Conservation (phyloP, 2,329 filamentous ascomycete genomes). For the Monilinia fructicola region DNA sequence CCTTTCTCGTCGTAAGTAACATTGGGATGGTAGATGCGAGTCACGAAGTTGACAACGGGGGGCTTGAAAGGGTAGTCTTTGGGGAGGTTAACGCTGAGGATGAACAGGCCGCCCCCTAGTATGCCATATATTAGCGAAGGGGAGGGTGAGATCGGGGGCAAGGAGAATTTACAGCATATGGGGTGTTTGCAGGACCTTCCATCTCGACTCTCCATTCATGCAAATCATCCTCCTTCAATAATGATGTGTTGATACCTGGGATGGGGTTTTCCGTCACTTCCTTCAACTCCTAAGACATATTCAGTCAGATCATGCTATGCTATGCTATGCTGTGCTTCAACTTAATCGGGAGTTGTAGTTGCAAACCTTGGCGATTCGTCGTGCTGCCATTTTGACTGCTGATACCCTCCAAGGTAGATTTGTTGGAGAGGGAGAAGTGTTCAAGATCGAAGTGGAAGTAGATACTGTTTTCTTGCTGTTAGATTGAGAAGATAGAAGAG, state of each 20-base stretch:
- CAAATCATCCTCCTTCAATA: slow-evolving; percentile 63
- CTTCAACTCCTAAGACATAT: slow-evolving; percentile 53
- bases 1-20: slow-evolving; percentile 73
- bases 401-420: slow-evolving; percentile 16
- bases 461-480: not conserved
- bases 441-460: not conserved
- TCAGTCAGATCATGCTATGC: slow-evolving; percentile 14
- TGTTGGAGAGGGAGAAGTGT: slow-evolving; percentile 7
- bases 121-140: not conserved
- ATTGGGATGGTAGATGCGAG: slow-evolving; percentile 76
- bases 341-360: not conserved
- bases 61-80: slow-evolving; percentile 74
- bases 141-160: not conserved
- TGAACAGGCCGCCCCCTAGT: slow-evolving; percentile 64
- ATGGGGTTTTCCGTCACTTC: slow-evolving; percentile 58
- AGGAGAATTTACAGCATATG: slow-evolving; percentile 57
- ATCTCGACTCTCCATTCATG: slow-evolving; percentile 68
- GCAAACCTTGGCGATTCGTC: slow-evolving; percentile 37
- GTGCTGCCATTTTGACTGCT: slow-evolving; percentile 34
- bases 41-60: slow-evolving; percentile 66
- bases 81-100: slow-evolving; percentile 64
- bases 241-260: slow-evolving; percentile 54
- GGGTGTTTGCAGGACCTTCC: slow-evolving; percentile 63
- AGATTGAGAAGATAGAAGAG: not conserved
- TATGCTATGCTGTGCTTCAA: not conserved